phyloP scores from a whole-genome alignment of 2,329 filamentous ascomycete genomes.

The Arthrinium phaeospermum region DNA sequence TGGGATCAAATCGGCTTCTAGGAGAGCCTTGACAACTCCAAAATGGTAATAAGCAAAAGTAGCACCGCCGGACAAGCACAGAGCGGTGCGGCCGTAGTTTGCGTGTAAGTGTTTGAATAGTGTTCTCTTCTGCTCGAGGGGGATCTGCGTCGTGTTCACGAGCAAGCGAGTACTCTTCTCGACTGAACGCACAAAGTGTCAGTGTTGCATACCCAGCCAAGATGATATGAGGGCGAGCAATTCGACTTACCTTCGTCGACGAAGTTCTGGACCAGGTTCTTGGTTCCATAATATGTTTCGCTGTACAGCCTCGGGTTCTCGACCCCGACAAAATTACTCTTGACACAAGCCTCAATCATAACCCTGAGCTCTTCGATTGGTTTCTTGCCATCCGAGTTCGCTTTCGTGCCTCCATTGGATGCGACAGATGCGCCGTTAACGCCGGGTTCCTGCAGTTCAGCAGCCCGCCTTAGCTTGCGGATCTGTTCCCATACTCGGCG shows the following conservation, averaged over 20 bases:
- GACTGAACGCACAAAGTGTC: slow-evolving; percentile 48
- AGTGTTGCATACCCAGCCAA: background rate
- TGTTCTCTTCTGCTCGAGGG: slow-evolving; percentile 74
- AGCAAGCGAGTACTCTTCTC: slow-evolving; percentile 72
- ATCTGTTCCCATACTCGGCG: slow-evolving; percentile 79
- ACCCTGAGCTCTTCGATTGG: slow-evolving; percentile 77
- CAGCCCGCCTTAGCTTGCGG: slow-evolving; percentile 64
- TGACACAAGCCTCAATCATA: slow-evolving; percentile 87
- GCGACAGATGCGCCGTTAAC: slow-evolving; percentile 37
- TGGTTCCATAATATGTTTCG: slow-evolving; percentile 98
- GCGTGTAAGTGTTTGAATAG: slow-evolving; percentile 89
- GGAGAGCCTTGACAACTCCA: slow-evolving; percentile 85
- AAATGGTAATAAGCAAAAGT: slow-evolving; percentile 98
- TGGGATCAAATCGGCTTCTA: slow-evolving; percentile 85
- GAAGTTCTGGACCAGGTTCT: slow-evolving; percentile 88
- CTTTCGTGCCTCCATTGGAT: slow-evolving; percentile 46
- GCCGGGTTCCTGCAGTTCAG: slow-evolving; percentile 55
- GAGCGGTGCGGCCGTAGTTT: slow-evolving; percentile 89
- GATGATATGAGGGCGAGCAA: slow-evolving; percentile 29
- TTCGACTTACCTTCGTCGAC: slow-evolving; percentile 73
- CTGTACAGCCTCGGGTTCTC: slow-evolving; percentile 96
- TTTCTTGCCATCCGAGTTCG: slow-evolving; percentile 44
- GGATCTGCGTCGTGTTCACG: slow-evolving; percentile 69
- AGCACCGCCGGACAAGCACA: slow-evolving; percentile 92
- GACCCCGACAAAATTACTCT: slow-evolving; percentile 95